Evolutionary conservation across 331 rosid species (phyloP), one percentile per base, ranked within the genome.

Genomic region (Malus hybrid): DNA sequence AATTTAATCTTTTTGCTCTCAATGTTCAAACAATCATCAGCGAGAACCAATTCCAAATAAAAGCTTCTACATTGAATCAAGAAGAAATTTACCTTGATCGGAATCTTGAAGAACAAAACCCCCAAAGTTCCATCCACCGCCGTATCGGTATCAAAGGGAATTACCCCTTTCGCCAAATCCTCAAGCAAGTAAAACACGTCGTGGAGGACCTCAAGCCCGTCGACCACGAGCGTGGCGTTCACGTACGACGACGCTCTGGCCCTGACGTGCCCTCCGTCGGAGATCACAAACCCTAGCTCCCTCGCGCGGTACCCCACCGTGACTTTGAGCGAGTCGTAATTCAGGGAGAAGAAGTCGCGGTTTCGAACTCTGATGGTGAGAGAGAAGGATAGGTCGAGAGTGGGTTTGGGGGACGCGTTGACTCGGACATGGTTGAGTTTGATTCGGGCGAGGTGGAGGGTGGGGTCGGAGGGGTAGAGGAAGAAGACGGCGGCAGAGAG

Each of bases 241-340:
- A 90, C 87, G 72, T 86, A 90, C 6, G 97, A 86, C 5, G 88
- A 85, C 1, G 81, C 83, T 10, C 96, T 86, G 29, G 97, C 93
- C 76, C 75, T 82, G 26, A 91, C 78, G 7, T 50, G 82, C 2
- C 89, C 95, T 3, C 96, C 90, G 4, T 28, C 76, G n/a, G 93
- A 82, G 67, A 71, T 75, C 64, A 91, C 93, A 0, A 79, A 24
- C 65, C 95, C 97, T 0, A 94, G 75, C 74, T 80, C 85, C 19
- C 90, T 87, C 29, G 88, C 93, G 6, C 99, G 88, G 84, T 91
- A 94, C 4, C 96, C 99, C 13, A 94, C 82, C 11, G 86, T 77
- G 53, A 89, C 88, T 70, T 1, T 68, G 33, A 94, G 83, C 28
- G 84, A 75, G 50, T 88, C 85, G 26, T 91, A 94, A 4, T 76